Evolutionary conservation across 352 stramenopile species (phyloP).

Genomic region (Globisporangium camurandrum): DNA sequence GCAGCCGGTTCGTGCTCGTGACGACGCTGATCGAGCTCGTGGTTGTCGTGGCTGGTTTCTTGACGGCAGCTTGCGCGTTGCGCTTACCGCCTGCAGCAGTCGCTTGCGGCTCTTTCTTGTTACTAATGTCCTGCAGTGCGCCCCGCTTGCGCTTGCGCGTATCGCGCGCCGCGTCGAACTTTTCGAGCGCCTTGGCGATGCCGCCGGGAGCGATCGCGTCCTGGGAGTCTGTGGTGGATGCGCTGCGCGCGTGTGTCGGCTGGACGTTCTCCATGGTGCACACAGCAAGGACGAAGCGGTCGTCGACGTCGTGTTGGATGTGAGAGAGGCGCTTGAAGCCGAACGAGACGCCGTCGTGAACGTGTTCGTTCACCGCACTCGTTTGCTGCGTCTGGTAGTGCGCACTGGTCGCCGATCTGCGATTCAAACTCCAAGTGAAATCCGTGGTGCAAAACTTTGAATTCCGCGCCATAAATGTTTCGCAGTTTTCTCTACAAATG

Average conservation of each 20-base stretch:
- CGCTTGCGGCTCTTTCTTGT: slow-evolving; percentile 31
- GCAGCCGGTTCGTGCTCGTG: slow-evolving; percentile 11
- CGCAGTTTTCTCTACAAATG: not conserved
- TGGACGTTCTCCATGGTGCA: slow-evolving; percentile 14
- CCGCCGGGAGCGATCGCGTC: not conserved
- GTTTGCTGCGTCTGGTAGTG: too few species aligned
- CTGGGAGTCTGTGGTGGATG: not conserved
- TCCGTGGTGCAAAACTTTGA: not conserved
- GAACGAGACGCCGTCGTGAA: not conserved
- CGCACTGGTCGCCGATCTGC: not conserved
- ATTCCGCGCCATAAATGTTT: slow-evolving; percentile 6
- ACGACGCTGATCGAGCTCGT: slow-evolving; percentile 11
- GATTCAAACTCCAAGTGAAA: slow-evolving; percentile 1
- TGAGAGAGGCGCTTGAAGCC: not conserved
- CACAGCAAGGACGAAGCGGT: too few species aligned
- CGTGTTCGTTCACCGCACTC: too few species aligned
- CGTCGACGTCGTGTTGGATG: too few species aligned
- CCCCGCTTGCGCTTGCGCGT: slow-evolving; percentile 71
- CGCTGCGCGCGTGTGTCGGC: slow-evolving; percentile 1
- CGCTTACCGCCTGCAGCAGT: slow-evolving; percentile 15
- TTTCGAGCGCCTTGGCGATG: slow-evolving; percentile 12
- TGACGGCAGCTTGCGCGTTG: slow-evolving; percentile 6
- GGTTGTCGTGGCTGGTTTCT: slow-evolving; percentile 12
- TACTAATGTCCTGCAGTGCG: slow-evolving; percentile 78
- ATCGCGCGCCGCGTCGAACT: slow-evolving; percentile 16